Percentiles rank a stretch among this genome's conserved stretches.
Evolutionary conservation across 139 green algal species (phyloP).

Genomic region (Mychonastes homosphaera): DNA sequence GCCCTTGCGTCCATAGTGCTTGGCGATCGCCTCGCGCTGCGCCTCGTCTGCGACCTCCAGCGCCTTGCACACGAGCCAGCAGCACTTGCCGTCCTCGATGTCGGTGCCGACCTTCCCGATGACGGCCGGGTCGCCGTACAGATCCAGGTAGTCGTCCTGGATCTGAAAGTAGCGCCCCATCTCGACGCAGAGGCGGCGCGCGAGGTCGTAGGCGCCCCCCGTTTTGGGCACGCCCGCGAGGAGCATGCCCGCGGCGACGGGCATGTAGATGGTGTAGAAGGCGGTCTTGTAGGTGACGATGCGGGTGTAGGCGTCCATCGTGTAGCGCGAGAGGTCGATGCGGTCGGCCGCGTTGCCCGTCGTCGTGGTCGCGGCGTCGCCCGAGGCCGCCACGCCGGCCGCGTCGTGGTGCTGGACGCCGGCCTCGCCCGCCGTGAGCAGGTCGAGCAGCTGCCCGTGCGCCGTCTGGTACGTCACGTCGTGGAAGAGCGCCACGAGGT

Average conservation of each 20-base stretch:
- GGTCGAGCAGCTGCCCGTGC: conserved; percentile 91
- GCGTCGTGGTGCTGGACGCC: no score
- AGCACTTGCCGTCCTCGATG: conserved; percentile 99
- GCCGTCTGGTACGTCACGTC: conserved; percentile 85
- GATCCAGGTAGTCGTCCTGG: conserved; percentile 98
- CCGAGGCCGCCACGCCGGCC: no score
- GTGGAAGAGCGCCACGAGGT: neutral
- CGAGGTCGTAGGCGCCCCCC: conserved; percentile 29
- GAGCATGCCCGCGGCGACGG: conserved; percentile 80
- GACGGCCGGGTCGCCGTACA: conserved; percentile 81
- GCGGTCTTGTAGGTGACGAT: conserved; percentile 94
- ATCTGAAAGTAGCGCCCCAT: conserved; percentile 96
- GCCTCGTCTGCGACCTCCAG: conserved; percentile 58
- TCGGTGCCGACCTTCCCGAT: conserved; percentile 96
- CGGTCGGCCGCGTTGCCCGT: conserved; percentile 69
- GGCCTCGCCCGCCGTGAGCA: conserved; percentile 91
- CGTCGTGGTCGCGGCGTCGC: no score
- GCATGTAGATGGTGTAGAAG: conserved; percentile 96
- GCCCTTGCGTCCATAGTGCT: neutral
- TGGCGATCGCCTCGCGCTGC: conserved; percentile 66
- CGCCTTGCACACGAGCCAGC: conserved; percentile 91
- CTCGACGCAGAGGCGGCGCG: conserved; percentile 69
- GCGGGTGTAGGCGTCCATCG: conserved; percentile 79
- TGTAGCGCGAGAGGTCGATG: conserved; percentile 78
- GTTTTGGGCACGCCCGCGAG: conserved; percentile 54